These are phyloP conservation scores for Ziziphus jujuba DNA, from an alignment of 306 rosid genomes.

Conservation along the genomic window DNA sequence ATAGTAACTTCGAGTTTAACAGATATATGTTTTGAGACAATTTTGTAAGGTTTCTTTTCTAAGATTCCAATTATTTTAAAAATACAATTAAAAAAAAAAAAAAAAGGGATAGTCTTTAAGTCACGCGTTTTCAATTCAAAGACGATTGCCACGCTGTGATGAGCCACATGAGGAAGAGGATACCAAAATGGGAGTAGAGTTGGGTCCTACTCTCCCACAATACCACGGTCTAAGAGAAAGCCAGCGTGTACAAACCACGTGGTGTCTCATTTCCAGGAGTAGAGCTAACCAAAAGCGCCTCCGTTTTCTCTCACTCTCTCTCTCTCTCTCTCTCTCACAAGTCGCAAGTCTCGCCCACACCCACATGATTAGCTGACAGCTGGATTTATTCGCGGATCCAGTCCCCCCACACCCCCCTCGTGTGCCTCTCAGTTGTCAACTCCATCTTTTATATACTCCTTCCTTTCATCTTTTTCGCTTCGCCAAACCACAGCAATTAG, in stretches of 20 bases:
- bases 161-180: neutral
- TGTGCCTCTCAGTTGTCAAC: constrained; percentile 1
- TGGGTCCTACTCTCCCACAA: neutral
- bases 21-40: too few relatives aligned
- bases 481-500: neutral
- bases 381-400: constrained; percentile 28
- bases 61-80: too few relatives aligned
- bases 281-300: constrained; percentile 27
- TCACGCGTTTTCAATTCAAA: neutral
- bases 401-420: constrained; percentile 12
- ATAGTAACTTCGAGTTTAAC: too few relatives aligned
- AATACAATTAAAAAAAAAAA: too few relatives aligned
- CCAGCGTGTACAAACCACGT: constrained; percentile 48
- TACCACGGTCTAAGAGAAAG: neutral
- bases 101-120: too few relatives aligned
- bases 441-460: neutral
- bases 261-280: constrained; percentile 28
- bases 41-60: too few relatives aligned
- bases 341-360: neutral
- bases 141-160: neutral
- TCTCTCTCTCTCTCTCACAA: too few relatives aligned
- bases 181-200: neutral
- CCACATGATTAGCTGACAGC: constrained; percentile 37
- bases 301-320: constrained; percentile 12
- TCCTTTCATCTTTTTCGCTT: neutral